These are phyloP conservation scores for Blastobotrys americana DNA, from an alignment of 805 yeast species.

Conservation along the genomic window DNA sequence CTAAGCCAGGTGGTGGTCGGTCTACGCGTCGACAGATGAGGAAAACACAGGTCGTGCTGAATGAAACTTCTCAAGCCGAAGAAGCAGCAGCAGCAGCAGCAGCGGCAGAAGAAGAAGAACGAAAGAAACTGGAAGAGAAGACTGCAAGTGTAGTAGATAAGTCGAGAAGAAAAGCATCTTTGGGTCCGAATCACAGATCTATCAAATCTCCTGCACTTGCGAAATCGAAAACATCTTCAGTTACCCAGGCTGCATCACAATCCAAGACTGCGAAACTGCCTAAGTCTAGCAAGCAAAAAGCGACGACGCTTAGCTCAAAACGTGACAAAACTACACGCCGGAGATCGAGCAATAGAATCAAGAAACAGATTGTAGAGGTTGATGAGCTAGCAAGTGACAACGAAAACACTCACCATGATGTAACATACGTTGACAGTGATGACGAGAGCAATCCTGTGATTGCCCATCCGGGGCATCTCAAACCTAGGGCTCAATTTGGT, in stretches of 20 bases:
- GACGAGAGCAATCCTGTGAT: constrained; percentile 34
- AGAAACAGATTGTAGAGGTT: not conserved
- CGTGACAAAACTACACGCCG: not conserved
- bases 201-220: not conserved
- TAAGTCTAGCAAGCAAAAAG: too few species aligned
- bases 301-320: not conserved
- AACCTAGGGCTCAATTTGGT: constrained; percentile 36
- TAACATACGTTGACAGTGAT: constrained; percentile 22
- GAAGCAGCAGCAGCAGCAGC: constrained; percentile 1
- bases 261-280: not conserved
- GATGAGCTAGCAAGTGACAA: constrained; percentile 4
- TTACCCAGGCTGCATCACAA: too few species aligned
- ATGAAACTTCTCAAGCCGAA: too few species aligned
- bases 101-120: not conserved
- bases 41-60: constrained; percentile 15
- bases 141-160: too few species aligned
- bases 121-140: not conserved
- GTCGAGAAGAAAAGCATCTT: not conserved
- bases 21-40: constrained; percentile 24
- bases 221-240: constrained; percentile 4
- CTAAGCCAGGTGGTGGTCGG: constrained; percentile 25
- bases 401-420: constrained; percentile 19
- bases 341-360: not conserved
- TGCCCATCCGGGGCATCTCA: constrained; percentile 54
- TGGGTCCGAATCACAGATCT: too few species aligned